These are phyloP conservation scores for Tricholoma sp. DNA, from an alignment of 768 basidiomycete species.

Conservation along the genomic window DNA sequence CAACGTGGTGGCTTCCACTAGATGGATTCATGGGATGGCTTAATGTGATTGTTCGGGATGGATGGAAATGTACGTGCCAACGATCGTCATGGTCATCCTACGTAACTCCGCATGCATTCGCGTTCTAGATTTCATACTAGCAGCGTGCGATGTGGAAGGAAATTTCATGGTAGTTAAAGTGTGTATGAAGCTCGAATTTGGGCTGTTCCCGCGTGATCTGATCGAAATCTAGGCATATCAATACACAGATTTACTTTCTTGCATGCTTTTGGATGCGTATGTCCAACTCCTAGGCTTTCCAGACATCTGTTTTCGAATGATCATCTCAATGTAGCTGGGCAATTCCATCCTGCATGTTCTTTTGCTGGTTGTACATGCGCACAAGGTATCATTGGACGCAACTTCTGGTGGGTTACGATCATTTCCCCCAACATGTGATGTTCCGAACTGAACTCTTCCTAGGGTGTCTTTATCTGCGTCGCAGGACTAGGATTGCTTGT, in stretches of 20 bases:
- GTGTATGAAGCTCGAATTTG: conserved; percentile 15
- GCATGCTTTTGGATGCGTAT: conserved; percentile 89
- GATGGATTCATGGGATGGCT: conserved; percentile 85
- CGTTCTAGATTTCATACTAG: conserved; percentile 65
- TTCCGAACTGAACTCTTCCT: neutral
- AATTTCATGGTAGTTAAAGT: conserved; percentile 85
- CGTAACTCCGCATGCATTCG: neutral
- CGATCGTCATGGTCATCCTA: neutral
- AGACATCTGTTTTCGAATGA: neutral
- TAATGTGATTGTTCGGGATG: conserved; percentile 66
- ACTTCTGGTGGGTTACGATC: conserved; percentile 45
- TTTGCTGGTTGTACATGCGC: conserved; percentile 81
- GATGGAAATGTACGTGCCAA: conserved; percentile 74
- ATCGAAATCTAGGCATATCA: conserved; percentile 56
- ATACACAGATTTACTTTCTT: conserved; percentile 83
- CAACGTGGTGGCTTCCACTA: conserved; percentile 20
- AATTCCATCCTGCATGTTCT: conserved; percentile 80
- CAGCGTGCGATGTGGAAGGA: conserved; percentile 80
- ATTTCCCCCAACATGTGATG: neutral
- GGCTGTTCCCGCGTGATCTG: neutral
- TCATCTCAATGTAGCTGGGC: conserved; percentile 57
- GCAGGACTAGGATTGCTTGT: conserved; percentile 78
- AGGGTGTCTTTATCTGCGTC: conserved; percentile 74
- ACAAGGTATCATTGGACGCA: conserved; percentile 82
- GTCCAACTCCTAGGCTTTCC: conserved; percentile 17